Percentiles rank a stretch among this genome's conserved stretches.
These are phyloP conservation scores for Colletotrichum salicis DNA, from an alignment of 2,329 filamentous ascomycete genomes.

Conservation along the genomic window DNA sequence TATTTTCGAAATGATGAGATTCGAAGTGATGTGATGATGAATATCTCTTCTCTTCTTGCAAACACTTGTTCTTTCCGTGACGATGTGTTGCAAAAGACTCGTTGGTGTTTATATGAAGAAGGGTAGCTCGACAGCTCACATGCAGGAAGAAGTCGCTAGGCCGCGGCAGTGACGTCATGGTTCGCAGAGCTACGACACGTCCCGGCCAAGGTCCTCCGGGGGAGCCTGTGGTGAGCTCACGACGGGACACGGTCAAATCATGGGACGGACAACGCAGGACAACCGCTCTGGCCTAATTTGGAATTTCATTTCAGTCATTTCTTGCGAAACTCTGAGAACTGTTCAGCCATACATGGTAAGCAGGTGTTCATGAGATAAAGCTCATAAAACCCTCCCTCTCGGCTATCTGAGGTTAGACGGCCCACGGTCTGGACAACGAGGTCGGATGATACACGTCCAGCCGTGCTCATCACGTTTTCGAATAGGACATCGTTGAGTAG, in stretches of 20 bases:
- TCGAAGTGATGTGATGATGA: too few species aligned
- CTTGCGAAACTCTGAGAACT: neutral
- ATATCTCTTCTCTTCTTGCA: too few species aligned
- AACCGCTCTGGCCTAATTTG: conserved; percentile 9
- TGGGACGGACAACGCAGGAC: conserved; percentile 28
- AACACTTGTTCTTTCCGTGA: neutral
- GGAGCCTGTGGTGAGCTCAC: neutral
- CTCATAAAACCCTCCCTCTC: neutral
- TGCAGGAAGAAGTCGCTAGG: neutral
- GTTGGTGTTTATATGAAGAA: neutral
- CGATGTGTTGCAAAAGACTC: too few species aligned
- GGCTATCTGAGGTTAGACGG: neutral
- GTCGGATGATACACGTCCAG: neutral
- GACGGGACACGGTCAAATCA: neutral
- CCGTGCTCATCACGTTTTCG: neutral
- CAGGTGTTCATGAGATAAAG: neutral
- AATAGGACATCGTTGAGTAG: neutral
- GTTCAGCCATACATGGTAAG: neutral
- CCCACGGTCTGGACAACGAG: neutral
- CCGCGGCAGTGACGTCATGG: conserved; percentile 17
- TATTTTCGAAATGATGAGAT: neutral
- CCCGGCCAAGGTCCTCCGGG: neutral
- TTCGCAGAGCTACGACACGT: neutral
- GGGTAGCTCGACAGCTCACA: neutral
- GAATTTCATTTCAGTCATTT: neutral